phyloP scores from a whole-genome alignment of 371 early-diverging fungal species.

The Lichtheimia hyalospora region DNA sequence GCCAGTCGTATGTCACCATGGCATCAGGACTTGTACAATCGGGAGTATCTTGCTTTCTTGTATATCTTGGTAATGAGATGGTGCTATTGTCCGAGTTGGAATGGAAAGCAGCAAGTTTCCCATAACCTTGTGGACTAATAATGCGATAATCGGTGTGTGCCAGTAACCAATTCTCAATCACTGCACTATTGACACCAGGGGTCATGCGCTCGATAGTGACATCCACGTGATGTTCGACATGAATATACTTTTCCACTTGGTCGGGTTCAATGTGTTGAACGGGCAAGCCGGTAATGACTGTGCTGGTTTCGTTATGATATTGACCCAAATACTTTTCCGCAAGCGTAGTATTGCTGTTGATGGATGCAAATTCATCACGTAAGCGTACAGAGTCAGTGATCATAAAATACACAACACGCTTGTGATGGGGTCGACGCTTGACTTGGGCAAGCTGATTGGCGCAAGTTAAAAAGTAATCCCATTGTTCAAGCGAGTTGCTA shows the following conservation, averaged over 20 bases:
- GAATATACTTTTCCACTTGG: slow-evolving; percentile 34
- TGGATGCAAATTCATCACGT: slow-evolving; percentile 29
- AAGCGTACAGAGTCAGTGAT: slow-evolving; percentile 29
- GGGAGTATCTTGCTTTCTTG: slow-evolving; percentile 11
- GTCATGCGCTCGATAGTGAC: slow-evolving; percentile 24
- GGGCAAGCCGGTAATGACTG: slow-evolving; percentile 28
- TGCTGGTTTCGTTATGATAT: slow-evolving; percentile 5
- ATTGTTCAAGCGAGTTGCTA: slow-evolving; percentile 20
- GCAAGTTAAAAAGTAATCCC: slow-evolving; percentile 33
- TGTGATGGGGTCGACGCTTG: slow-evolving; percentile 28
- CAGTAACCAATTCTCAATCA: slow-evolving; percentile 41
- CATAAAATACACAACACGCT: slow-evolving; percentile 30
- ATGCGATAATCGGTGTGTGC: slow-evolving; percentile 32
- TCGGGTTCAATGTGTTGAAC: slow-evolving; percentile 30
- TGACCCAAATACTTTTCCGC: slow-evolving; percentile 7
- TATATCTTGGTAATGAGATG: slow-evolving; percentile 27
- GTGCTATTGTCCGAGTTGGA: slow-evolving; percentile 37
- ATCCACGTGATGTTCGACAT: slow-evolving; percentile 19
- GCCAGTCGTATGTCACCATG: slow-evolving; percentile 30
- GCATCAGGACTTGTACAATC: slow-evolving; percentile 28
- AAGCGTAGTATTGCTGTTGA: slow-evolving; percentile 19
- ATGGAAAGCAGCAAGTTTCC: slow-evolving; percentile 43
- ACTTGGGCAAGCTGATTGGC: slow-evolving; percentile 30
- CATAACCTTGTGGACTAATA: slow-evolving; percentile 44
- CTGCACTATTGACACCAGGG: slow-evolving; percentile 31